These are phyloP conservation scores for Waltergamsia citrina DNA, from an alignment of 2,329 filamentous ascomycete species.

Conservation along the genomic window DNA sequence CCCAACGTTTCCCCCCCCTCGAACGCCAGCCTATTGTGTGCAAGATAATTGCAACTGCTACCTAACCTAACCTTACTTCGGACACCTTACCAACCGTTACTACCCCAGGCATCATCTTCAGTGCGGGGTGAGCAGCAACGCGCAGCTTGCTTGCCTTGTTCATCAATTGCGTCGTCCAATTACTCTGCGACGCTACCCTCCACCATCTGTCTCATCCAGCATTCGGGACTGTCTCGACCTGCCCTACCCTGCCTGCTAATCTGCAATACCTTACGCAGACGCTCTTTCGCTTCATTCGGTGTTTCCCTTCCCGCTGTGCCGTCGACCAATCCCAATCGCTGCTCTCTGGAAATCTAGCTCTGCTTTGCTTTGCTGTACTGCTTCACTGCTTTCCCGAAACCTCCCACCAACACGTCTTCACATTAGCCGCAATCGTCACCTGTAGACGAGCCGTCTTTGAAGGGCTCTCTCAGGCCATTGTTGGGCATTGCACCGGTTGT, in stretches of 20 bases:
- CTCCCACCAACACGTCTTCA: neutral
- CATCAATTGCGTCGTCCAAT: constrained; percentile 14
- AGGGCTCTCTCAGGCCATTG: constrained; percentile 1
- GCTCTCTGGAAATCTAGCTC: neutral
- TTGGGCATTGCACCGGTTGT: neutral
- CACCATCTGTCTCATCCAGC: constrained; percentile 7
- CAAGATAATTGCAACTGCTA: too few species aligned
- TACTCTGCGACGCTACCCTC: constrained; percentile 17
- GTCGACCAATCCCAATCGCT: neutral
- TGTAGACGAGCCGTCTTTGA: constrained; percentile 2
- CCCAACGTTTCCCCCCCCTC: too few species aligned
- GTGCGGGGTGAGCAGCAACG: constrained; percentile 11
- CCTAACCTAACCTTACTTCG: too few species aligned
- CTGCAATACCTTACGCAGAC: neutral
- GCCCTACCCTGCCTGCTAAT: neutral
- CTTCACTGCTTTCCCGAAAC: constrained; percentile 2
- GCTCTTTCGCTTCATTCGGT: neutral
- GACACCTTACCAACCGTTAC: too few species aligned
- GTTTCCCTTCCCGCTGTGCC: neutral
- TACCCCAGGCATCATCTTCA: too few species aligned
- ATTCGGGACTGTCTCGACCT: constrained; percentile 3
- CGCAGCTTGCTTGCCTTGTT: constrained; percentile 7
- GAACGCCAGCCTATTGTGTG: too few species aligned
- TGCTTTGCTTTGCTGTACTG: neutral
- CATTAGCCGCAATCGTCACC: constrained; percentile 1